Evolutionary conservation across 2,329 filamentous ascomycete genomes (phyloP).

Genomic region (Pyrenophora tritici-repentis): DNA sequence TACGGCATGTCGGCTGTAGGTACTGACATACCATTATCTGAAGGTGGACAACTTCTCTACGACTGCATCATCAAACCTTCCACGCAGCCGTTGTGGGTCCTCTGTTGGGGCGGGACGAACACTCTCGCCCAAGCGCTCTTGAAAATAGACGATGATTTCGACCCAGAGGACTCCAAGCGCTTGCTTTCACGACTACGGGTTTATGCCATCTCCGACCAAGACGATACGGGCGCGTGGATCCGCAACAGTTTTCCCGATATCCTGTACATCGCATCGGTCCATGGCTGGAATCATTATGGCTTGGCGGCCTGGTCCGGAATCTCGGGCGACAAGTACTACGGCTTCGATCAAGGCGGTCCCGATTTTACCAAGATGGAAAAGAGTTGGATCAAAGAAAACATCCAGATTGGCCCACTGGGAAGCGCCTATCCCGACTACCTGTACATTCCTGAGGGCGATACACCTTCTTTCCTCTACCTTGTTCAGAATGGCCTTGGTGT

Average conservation of each 20-base stretch:
- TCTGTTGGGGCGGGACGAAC: slow-evolving; percentile 61
- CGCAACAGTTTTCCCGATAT: slow-evolving; percentile 59
- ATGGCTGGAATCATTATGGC: slow-evolving; percentile 62
- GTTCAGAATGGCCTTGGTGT: slow-evolving; percentile 56
- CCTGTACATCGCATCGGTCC: slow-evolving; percentile 61
- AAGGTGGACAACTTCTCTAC: slow-evolving; percentile 54
- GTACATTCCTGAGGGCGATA: slow-evolving; percentile 61
- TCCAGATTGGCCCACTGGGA: slow-evolving; percentile 58
- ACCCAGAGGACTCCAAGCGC: slow-evolving; percentile 41
- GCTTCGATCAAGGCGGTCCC: slow-evolving; percentile 56
- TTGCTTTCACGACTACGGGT: slow-evolving; percentile 42
- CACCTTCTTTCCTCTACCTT: slow-evolving; percentile 57
- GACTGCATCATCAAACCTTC: slow-evolving; percentile 47
- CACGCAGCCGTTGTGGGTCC: slow-evolving; percentile 56
- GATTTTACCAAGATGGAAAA: slow-evolving; percentile 56
- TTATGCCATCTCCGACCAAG: slow-evolving; percentile 63
- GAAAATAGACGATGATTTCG: slow-evolving; percentile 42
- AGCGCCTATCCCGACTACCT: slow-evolving; percentile 51
- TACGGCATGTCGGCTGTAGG: slow-evolving; percentile 47
- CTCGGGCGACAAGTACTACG: slow-evolving; percentile 55
- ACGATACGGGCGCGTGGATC: slow-evolving; percentile 63
- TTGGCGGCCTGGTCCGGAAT: slow-evolving; percentile 63
- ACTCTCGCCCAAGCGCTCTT: slow-evolving; percentile 57
- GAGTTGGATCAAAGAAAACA: slow-evolving; percentile 59
- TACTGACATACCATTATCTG: slow-evolving; percentile 44